phyloP scores from a whole-genome alignment of 2,329 filamentous ascomycete genomes.

The Keithomyces neogunnii region DNA sequence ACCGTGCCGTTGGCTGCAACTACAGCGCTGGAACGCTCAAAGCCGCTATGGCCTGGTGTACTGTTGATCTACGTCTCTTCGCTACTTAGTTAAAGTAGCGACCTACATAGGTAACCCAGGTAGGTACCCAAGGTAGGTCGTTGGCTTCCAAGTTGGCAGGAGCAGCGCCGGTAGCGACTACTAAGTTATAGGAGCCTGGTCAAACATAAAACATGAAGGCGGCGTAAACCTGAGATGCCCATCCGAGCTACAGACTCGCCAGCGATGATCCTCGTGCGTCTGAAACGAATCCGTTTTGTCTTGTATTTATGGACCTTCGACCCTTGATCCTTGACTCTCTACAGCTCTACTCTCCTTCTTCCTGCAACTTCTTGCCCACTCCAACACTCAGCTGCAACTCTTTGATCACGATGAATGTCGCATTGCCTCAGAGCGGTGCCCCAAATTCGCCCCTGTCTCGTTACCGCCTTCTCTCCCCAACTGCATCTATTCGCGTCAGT shows the following conservation, averaged over 20 bases:
- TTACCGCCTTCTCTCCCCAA: conserved; percentile 58
- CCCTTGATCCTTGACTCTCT: neutral
- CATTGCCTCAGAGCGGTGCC: conserved; percentile 32
- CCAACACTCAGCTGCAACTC: neutral
- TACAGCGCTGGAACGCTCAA: too few species aligned
- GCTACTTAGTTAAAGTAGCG: neutral
- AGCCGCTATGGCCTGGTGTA: too few species aligned
- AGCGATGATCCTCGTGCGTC: neutral
- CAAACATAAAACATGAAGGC: neutral
- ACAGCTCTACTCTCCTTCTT: neutral
- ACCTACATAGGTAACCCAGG: neutral
- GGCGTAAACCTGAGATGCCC: neutral
- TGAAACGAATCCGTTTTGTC: neutral
- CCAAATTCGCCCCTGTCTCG: conserved; percentile 53
- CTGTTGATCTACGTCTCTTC: too few species aligned
- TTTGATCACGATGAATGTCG: conserved; percentile 9
- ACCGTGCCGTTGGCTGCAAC: too few species aligned
- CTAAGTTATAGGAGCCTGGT: neutral
- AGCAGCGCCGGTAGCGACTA: neutral
- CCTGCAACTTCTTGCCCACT: neutral
- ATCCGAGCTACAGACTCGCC: too few species aligned
- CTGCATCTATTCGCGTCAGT: conserved; percentile 57
- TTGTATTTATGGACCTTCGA: neutral
- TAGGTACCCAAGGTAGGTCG: neutral
- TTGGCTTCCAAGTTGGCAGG: neutral